Percentiles rank a stretch among this genome's conserved stretches.
These are phyloP conservation scores for Fusarium xyrophilum DNA, from an alignment of 2,329 filamentous ascomycete species.

Conservation along the genomic window DNA sequence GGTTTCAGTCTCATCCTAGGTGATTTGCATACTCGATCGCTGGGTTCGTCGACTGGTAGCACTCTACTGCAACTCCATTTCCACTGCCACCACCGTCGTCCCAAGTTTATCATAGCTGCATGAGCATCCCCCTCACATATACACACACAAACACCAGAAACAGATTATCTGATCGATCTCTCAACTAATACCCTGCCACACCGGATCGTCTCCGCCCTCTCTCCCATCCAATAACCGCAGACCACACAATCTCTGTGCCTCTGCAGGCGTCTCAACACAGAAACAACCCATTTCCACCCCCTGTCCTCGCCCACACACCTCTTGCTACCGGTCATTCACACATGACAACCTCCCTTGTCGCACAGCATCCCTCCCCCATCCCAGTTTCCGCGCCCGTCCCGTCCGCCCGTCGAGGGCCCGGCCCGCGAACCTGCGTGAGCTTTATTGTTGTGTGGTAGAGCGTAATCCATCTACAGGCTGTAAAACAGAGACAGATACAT, in stretches of 20 bases:
- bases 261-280: constrained; percentile 29
- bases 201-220: constrained; percentile 6
- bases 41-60: background rate
- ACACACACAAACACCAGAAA: background rate
- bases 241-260: constrained; percentile 5
- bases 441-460: background rate
- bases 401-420: constrained; percentile 20
- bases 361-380: constrained; percentile 4
- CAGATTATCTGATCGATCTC: constrained; percentile 12
- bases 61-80: background rate
- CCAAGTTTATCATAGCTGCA: constrained; percentile 11
- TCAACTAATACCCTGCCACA: constrained; percentile 2
- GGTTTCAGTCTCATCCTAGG: background rate
- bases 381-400: constrained; percentile 11
- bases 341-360: constrained; percentile 25
- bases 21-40: background rate
- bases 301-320: constrained; percentile 11
- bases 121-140: background rate
- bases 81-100: background rate
- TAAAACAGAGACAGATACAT: constrained; percentile 7
- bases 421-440: constrained; percentile 25
- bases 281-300: constrained; percentile 23
- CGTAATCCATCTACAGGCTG: constrained; percentile 6
- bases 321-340: constrained; percentile 24
- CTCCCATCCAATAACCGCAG: constrained; percentile 7